These are phyloP conservation scores for Apiospora arundinis DNA, from an alignment of 2,329 filamentous ascomycete species.

Conservation along the genomic window DNA sequence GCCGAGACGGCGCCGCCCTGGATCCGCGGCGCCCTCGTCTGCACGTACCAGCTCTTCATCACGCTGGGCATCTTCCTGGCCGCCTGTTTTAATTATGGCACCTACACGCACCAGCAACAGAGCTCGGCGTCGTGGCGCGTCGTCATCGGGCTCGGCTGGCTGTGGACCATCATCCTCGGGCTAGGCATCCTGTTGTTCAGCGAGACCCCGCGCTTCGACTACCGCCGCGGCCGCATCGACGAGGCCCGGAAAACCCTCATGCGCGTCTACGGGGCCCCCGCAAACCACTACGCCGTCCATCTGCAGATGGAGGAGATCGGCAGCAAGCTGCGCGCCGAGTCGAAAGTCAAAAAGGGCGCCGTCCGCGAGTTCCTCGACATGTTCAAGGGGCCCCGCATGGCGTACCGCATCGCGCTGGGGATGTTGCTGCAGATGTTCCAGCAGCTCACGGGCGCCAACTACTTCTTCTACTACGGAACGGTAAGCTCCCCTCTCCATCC, in stretches of 20 bases:
- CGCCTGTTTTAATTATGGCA: constrained; percentile 68
- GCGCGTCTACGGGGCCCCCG: constrained; percentile 52
- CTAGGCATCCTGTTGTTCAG: constrained; percentile 56
- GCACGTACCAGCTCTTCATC: constrained; percentile 74
- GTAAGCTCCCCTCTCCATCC: no score
- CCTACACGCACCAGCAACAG: constrained; percentile 49
- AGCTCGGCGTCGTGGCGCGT: constrained; percentile 66
- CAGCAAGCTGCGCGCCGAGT: constrained; percentile 58
- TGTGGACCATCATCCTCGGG: constrained; percentile 56
- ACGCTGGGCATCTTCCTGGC: constrained; percentile 71
- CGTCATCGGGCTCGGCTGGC: constrained; percentile 59
- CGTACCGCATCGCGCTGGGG: constrained; percentile 66
- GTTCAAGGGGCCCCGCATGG: constrained; percentile 69
- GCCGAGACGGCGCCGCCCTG: constrained; percentile 72
- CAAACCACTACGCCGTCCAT: constrained; percentile 52
- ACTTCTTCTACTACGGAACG: constrained; percentile 70
- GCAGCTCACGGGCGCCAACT: constrained; percentile 72
- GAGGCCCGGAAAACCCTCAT: constrained; percentile 55
- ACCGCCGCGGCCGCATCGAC: constrained; percentile 53
- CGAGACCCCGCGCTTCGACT: constrained; percentile 60
- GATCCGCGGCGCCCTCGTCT: constrained; percentile 70
- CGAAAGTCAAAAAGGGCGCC: constrained; percentile 45
- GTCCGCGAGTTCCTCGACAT: constrained; percentile 60
- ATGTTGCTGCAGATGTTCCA: constrained; percentile 69
- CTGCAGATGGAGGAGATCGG: constrained; percentile 61